Evolutionary conservation across 2,329 filamentous ascomycete species (phyloP), one percentile per base, ranked within the genome.

Genomic region (Aspergillus calidoustus): DNA sequence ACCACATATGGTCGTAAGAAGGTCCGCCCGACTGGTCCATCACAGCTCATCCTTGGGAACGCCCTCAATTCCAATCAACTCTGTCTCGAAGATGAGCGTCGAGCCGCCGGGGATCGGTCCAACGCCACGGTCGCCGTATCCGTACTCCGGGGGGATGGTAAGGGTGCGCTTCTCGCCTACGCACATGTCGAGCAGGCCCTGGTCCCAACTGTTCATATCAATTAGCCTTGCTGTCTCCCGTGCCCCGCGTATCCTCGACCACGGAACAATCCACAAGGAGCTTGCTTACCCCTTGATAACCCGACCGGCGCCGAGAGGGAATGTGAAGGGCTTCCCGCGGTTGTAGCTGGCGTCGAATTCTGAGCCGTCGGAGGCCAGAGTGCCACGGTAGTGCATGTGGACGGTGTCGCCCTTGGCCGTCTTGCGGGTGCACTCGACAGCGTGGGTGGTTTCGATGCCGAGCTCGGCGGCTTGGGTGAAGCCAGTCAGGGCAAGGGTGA

Each of bases 101-200:
- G 91, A 88, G 34, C 88, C 89, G 4, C 86, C 88, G 19, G 93
- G 93, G 73, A 98, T 98, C 23, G 93, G 92, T 1, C 93, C 93
- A 75, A 91, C 86, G 43, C 79, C 83, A 57, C 87, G 84, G 65
- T 89, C 81, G 54, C 95, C 95, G 78, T 98, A 99, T 52, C 87
- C 95, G 73, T 90, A 82, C 73, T 89, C 87, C 22, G 94, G 92
- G n/a, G 93, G 92, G 60, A 99, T 95, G 22, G 90, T 97, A 77
- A 99, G 81, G 59, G 87, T 94, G 69, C 90, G 87, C 84, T 93
- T 94, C 84, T 98, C 94, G 65, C 95, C 94, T 70, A 96, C 90
- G 80, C 95, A 98, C 93, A 98, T 97, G 73, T 91, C 91, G 57
- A 95, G 71, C 44, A 98, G 85, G 54, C 94, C 94, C 75, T 96